These are phyloP conservation scores for Trichoderma koningiopsis DNA, from an alignment of 2,329 filamentous ascomycete species.

Conservation along the genomic window DNA sequence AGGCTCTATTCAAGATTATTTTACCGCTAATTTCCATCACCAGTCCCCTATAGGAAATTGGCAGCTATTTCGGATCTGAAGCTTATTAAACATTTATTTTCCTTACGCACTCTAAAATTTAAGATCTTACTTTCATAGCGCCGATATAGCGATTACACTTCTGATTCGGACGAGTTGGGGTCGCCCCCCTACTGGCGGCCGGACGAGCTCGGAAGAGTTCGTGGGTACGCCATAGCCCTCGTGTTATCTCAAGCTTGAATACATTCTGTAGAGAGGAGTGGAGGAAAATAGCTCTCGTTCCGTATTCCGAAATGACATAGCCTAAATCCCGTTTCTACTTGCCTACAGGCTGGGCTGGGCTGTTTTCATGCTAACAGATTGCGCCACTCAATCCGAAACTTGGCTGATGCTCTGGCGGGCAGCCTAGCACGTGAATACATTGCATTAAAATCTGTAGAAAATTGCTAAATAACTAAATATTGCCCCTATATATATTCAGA, in stretches of 20 bases:
- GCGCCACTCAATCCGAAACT: background rate
- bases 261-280: background rate
- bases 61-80: background rate
- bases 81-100: background rate
- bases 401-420: background rate
- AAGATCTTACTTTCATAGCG: background rate
- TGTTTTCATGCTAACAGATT: background rate
- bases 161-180: background rate
- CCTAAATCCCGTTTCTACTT: background rate
- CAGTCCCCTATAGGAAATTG: background rate
- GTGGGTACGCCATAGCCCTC: background rate
- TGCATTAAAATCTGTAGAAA: background rate
- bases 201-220: conserved; percentile 13
- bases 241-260: background rate
- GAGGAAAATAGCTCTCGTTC: background rate
- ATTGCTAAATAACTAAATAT: background rate
- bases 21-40: background rate
- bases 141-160: no score
- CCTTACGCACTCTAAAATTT: background rate
- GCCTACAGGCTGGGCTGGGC: background rate
- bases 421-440: background rate
- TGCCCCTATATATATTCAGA: background rate
- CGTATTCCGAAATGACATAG: background rate
- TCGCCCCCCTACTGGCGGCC: background rate
- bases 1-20: background rate